Evolutionary conservation across 2,329 filamentous ascomycete genomes (phyloP), one percentile per base, ranked within the genome.

Genomic region (Trichophyton schoenleinii): DNA sequence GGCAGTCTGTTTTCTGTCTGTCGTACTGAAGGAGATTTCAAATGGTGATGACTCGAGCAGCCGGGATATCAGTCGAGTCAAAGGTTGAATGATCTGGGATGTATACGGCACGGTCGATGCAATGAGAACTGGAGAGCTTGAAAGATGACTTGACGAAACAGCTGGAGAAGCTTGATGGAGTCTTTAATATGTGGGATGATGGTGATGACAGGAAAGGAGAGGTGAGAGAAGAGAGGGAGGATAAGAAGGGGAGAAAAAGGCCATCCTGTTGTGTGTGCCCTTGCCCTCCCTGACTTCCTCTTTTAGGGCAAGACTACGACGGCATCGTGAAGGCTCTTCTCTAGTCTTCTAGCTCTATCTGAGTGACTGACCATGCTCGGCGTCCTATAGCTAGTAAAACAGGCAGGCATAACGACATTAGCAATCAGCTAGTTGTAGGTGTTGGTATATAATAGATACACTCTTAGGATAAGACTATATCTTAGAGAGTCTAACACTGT

Each of bases 201-300:
- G 11, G 7, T 25, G 49, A n/a, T n/a, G n/a, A 3, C 5, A 20
- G 18, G 11, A 55, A 36, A 36, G 13, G 13, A 18, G 34, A 28
- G 13, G 25, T 6, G 25, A 36, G 34, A 55, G 15, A 18, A 15
- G 34, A 25, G 46, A 55, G 15, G 20, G 38, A 22, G 44, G 28
- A 25, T 42, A 48, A 18, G 9, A 55, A 20, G 20, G 5, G 59
- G 8, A 25, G 59, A 34, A 36, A 31, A 58, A 57, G 15, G n/a
- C 53, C 58, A 28, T 38, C 41, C 53, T 62, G 57, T 41, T 28
- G 38, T 53, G 57, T 25, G 49, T 55, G 49, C 49, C 49, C 49
- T 55, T 20, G 46, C 20, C 20, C 11, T 18, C 15, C n/a, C 41
- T 11, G 34, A 11, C 11, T 36, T 18, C n/a, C 41, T 44, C 25